A percentile compares a stretch with the other conserved stretches of the same genome.
Evolutionary conservation across 257 asterid species (phyloP).

Genomic region (Rauvolfia tetraphylla): DNA sequence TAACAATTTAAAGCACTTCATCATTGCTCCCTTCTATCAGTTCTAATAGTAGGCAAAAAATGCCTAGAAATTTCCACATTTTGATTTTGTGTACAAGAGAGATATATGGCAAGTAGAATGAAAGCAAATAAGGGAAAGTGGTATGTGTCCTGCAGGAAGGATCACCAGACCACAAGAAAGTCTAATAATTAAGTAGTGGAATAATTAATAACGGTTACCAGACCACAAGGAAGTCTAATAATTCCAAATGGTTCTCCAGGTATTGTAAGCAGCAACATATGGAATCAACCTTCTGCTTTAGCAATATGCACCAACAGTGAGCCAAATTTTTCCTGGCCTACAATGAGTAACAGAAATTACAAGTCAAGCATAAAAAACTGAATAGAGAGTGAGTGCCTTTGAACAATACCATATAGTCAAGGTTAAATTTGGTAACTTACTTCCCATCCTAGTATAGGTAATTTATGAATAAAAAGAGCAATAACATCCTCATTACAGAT

Average conservation of each 20-base stretch:
- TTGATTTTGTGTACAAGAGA: not conserved
- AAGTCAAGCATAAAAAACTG: conserved; percentile 22
- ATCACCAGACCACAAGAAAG: conserved; percentile 9
- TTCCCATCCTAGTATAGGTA: conserved; percentile 94
- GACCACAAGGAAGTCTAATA: conserved; percentile 94
- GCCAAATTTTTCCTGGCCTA: conserved; percentile 89
- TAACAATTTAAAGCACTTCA: not conserved
- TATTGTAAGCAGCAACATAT: conserved; percentile 62
- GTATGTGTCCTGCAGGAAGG: not conserved
- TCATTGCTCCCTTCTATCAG: not conserved
- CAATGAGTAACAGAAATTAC: conserved; percentile 22
- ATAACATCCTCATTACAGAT: conserved; percentile 79
- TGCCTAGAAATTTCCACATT: not conserved
- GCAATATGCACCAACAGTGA: conserved; percentile 91
- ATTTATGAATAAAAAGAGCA: conserved; percentile 82
- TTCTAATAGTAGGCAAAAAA: not conserved
- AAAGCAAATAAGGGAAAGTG: not conserved
- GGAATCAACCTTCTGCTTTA: conserved; percentile 80
- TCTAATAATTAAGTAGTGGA: conserved; percentile 4
- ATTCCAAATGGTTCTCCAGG: conserved; percentile 90
- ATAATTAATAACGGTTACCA: conserved; percentile 48
- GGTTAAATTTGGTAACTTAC: conserved; percentile 41
- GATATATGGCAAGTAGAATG: not conserved
- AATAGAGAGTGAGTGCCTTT: conserved; percentile 5
- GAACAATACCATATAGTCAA: not conserved